A percentile compares a stretch with the other conserved stretches of the same genome.
phyloP scores from a whole-genome alignment of 345 rosid genomes.

The Anastatica hierochuntica region DNA sequence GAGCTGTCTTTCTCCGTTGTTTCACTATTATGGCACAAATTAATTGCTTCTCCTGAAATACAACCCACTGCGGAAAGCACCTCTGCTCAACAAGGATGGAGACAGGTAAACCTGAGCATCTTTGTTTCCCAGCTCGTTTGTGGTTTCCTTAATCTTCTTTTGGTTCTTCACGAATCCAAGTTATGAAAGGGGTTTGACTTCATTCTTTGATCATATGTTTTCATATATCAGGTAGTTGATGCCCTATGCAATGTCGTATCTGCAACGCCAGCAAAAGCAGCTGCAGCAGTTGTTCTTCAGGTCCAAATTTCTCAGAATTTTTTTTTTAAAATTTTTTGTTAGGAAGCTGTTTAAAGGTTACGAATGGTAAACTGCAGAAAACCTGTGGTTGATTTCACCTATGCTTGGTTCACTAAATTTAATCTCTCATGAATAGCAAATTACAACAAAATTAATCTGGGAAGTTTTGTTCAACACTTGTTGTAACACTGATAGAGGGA shows the following conservation, averaged over 20 bases:
- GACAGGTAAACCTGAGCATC: slow-evolving; percentile 59
- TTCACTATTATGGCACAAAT: slow-evolving; percentile 85
- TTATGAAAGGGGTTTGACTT: too few species aligned
- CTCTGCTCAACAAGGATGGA: slow-evolving; percentile 99
- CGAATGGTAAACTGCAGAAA: not conserved
- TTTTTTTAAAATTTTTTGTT: not conserved
- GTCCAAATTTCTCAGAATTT: slow-evolving; percentile 38
- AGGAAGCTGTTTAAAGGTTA: not conserved
- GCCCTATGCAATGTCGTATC: slow-evolving; percentile 93
- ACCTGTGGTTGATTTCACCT: not conserved
- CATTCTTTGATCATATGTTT: slow-evolving; percentile 11
- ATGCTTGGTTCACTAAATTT: not conserved
- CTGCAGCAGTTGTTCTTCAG: slow-evolving; percentile 95
- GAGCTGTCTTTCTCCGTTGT: slow-evolving; percentile 94
- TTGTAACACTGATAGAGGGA: not conserved
- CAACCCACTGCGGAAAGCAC: slow-evolving; percentile 89
- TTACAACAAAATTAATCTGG: not conserved
- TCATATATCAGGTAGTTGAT: slow-evolving; percentile 60
- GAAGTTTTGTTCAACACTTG: not conserved
- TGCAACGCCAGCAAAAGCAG: slow-evolving; percentile 83
- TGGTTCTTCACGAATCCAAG: not conserved
- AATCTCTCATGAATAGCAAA: not conserved
- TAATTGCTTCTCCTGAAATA: slow-evolving; percentile 82
- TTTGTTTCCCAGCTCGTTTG: not conserved
- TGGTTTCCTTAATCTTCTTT: not conserved